These are phyloP conservation scores for Cucurbita argyrosperma DNA, from an alignment of 306 rosid genomes.

Conservation along the genomic window DNA sequence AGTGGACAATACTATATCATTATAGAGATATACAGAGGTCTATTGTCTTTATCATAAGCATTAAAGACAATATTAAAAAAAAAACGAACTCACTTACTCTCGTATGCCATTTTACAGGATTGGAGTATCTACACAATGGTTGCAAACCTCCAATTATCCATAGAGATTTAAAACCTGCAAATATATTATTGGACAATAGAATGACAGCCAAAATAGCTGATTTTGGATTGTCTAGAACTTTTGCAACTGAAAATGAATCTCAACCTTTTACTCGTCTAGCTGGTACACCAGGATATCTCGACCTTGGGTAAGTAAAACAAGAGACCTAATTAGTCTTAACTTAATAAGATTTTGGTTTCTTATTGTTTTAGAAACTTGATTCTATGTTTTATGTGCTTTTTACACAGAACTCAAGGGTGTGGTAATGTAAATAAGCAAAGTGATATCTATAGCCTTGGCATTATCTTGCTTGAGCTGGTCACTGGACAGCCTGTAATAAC, in stretches of 20 bases:
- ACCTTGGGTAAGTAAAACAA: slow-evolving; percentile 29
- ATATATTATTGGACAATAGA: slow-evolving; percentile 25
- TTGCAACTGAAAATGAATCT: slow-evolving; percentile 9
- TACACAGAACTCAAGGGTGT: neutral
- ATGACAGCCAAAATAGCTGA: slow-evolving; percentile 32
- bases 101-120: slow-evolving; percentile 1
- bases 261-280: slow-evolving; percentile 18
- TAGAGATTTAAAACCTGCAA: slow-evolving; percentile 43
- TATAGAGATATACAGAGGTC: too few relatives aligned
- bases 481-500: slow-evolving; percentile 1
- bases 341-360: too few relatives aligned
- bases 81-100: too few relatives aligned
- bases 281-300: slow-evolving; percentile 30
- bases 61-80: too few relatives aligned
- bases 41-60: too few relatives aligned
- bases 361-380: too few relatives aligned
- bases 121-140: slow-evolving; percentile 31
- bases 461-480: slow-evolving; percentile 23
- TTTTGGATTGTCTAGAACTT: slow-evolving; percentile 34
- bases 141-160: slow-evolving; percentile 21
- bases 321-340: too few relatives aligned
- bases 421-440: slow-evolving; percentile 1
- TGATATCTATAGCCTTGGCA: slow-evolving; percentile 20
- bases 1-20: too few relatives aligned
- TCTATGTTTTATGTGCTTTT: too few relatives aligned